Percentiles rank a stretch among this genome's conserved stretches.
These are phyloP conservation scores for Hypoxylon fuscum DNA, from an alignment of 495 filamentous ascomycete genomes.

Conservation along the genomic window DNA sequence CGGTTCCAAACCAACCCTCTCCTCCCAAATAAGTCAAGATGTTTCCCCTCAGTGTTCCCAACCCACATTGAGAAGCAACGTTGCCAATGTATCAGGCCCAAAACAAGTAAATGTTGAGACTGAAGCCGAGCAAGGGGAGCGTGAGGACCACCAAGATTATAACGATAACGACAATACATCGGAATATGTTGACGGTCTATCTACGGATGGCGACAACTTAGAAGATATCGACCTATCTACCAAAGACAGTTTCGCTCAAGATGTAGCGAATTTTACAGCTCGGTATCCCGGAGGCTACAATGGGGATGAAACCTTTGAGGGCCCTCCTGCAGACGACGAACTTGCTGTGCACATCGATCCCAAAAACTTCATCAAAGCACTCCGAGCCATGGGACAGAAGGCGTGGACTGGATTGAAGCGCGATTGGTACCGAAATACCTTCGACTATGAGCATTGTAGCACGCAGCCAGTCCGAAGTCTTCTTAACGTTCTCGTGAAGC, in stretches of 20 bases:
- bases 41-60: neutral
- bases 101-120: neutral
- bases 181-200: slow-evolving; percentile 10
- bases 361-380: slow-evolving; percentile 16
- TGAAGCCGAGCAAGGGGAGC: slow-evolving; percentile 4
- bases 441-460: slow-evolving; percentile 16
- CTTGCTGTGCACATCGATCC: slow-evolving; percentile 27
- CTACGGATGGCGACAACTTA: slow-evolving; percentile 13
- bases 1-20: neutral
- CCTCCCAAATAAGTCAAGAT: neutral
- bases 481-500: slow-evolving; percentile 25
- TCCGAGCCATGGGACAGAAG: slow-evolving; percentile 17
- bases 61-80: slow-evolving; percentile 1
- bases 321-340: slow-evolving; percentile 30
- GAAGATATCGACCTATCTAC: neutral
- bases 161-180: neutral
- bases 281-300: slow-evolving; percentile 11
- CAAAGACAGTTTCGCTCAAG: slow-evolving; percentile 34
- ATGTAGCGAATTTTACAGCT: slow-evolving; percentile 31
- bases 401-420: slow-evolving; percentile 29
- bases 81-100: neutral
- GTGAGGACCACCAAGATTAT: too few species aligned
- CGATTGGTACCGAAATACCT: slow-evolving; percentile 17
- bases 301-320: slow-evolving; percentile 14
- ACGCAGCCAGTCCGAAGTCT: slow-evolving; percentile 25